Percentiles rank a stretch among this genome's conserved stretches.
Evolutionary conservation across 805 yeast species (phyloP).

Genomic region (Saccharomycopsis capsularis): DNA sequence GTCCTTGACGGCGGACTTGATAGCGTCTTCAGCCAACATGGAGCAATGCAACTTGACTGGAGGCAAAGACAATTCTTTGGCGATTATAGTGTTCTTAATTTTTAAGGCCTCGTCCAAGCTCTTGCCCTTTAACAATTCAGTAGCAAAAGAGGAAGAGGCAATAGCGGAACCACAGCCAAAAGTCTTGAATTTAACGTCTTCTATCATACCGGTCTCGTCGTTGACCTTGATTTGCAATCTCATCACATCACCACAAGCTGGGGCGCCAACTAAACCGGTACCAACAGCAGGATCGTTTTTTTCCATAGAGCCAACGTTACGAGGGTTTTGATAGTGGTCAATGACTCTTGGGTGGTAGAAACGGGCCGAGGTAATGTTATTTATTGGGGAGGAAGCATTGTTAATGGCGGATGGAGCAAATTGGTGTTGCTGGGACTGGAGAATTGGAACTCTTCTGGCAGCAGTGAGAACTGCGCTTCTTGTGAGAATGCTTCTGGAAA

Average conservation of each 20-base stretch:
- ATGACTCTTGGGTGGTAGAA: slow-evolving; percentile 87
- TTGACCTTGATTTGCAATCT: slow-evolving; percentile 90
- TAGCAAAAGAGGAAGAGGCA: slow-evolving; percentile 91
- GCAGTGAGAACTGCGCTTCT: not conserved
- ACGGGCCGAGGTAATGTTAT: not conserved
- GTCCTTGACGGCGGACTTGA: slow-evolving; percentile 94
- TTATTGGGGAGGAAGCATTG: not conserved
- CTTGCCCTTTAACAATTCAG: slow-evolving; percentile 93
- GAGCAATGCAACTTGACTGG: slow-evolving; percentile 98
- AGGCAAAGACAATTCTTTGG: slow-evolving; percentile 88
- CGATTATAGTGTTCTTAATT: slow-evolving; percentile 90
- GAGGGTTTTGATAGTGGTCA: slow-evolving; percentile 93
- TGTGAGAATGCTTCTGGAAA: not conserved
- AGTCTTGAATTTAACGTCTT: slow-evolving; percentile 95
- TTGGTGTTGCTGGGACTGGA: not conserved
- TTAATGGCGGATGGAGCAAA: not conserved
- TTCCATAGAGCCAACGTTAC: slow-evolving; percentile 92
- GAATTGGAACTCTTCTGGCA: not conserved
- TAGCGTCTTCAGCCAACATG: slow-evolving; percentile 98
- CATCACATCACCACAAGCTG: slow-evolving; percentile 99
- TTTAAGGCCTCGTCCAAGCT: slow-evolving; percentile 86
- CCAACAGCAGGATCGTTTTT: slow-evolving; percentile 75
- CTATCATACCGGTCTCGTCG: slow-evolving; percentile 82
- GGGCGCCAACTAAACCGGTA: slow-evolving; percentile 97
- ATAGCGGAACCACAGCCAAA: slow-evolving; percentile 99